Base-by-base conservation (phyloP, 2,329 filamentous ascomycete species). In the Alternaria gaisen region DNA sequence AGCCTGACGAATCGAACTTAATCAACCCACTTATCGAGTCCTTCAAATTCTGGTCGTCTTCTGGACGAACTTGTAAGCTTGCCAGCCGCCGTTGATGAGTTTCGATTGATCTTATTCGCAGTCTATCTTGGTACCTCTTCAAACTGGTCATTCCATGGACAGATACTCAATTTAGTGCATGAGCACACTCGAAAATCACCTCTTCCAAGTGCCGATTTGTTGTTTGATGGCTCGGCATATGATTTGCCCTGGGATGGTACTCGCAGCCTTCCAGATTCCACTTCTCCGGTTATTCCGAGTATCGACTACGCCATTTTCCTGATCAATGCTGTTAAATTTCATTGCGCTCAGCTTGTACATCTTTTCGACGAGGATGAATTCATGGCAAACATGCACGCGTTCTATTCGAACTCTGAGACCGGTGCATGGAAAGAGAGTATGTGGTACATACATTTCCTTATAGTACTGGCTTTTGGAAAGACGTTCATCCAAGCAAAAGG, bases 311-410 rank as follows among this genome's bases (percentile, higher is more conserved):
- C 83, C 5, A 73, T 84, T 4, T 86, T 83, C 56, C 71, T 87
- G 4, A 83, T 86, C 73, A 86, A 85, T 60, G 82, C 83, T 0
- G 84, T 86, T 58, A 86, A 86, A 56, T 87, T 86, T 43, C 83
- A 86, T 60, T 85, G 84, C 56, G 81, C 82, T 3, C 84, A 85
- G 30, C 69, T 86, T 3, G 85, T 85, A 24, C 84, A 86, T 50
- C 72, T 87, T 62, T 85, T 86, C 43, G 84, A 87, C 24, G 85
- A 86, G 50, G 77, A 80, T 11, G 78, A 76, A 0, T 87, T 87
- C 57, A 85, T 84, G 80, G 66, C 65, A 5, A 74, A 77, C 4
- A 70, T 84, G 9, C 73, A 78, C 38, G 67, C 72, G 2, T 84
- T 83, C 63, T 80, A 84, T 58, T 71, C 77, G 1, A 72, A 75